Base-by-base conservation (phyloP, 192 early-diverging fungal genomes). In the Oehlia diaphana region DNA sequence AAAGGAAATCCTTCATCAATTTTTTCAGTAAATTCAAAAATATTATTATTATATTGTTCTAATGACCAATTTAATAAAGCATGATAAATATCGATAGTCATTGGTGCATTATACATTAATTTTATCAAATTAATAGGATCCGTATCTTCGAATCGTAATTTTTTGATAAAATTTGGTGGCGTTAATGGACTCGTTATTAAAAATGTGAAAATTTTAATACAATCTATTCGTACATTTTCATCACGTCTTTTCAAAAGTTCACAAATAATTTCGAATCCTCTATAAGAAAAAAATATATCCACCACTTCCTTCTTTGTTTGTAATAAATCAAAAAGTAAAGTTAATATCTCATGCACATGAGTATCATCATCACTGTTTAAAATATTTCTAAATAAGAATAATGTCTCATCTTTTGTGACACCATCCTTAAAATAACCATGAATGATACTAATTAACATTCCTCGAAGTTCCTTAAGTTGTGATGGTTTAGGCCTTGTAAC, bases 401-500 rank as follows among this genome's bases (percentile, higher is more conserved):
- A 14, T 44, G 37, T 39, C 39, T 79, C 77, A 44, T 79, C 77
- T 28, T 79, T 71, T 35, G 44, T 69, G 14, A 79, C 69, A 12
- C 28, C 23, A 69, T 69, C 65, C 28, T 71, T 79, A 33, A 79
- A 64, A 71, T 79, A 79, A 28, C 53, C 9, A n/a, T 14, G 44
- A n/a, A 79, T 79, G 35, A 79, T 79, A 69, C 7, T 42, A 13
- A 79, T 37, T 33, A 79, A 10, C 19, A 71, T 79, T 26, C 19
- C 50, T 21, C 77, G 66, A 12, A 79, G 19, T 26, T 79, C 77
- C n/a, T 79, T 79, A 9, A 79, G 31, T 79, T 79, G 77, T 31
- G 77, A 9, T 16, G 69, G 6, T 63, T 79, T 79, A 42, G 68
- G 77, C 62, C 77, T 66, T 26, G 50, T 79, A 21, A n/a, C 77